Evolutionary conservation across 768 basidiomycete genomes (phyloP).

Genomic region (Boletellus emodensis): DNA sequence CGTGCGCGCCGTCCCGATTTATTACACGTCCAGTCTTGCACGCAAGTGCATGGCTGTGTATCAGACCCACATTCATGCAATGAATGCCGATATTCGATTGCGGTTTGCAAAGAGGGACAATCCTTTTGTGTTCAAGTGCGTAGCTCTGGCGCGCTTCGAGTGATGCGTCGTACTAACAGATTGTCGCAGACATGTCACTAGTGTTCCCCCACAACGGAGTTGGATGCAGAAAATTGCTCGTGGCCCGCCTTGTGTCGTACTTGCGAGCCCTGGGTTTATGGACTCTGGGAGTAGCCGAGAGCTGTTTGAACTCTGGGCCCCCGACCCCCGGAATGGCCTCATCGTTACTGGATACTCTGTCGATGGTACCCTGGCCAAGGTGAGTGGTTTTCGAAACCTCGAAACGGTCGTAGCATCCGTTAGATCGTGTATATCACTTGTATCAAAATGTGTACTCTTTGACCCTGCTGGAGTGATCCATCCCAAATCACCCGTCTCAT

Average conservation of each 20-base stretch:
- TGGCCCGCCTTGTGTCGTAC: conserved; percentile 90
- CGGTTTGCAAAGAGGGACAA: conserved; percentile 93
- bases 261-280: conserved; percentile 94
- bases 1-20: conserved; percentile 86
- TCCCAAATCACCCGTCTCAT: conserved; percentile 2
- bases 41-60: conserved; percentile 97
- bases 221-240: conserved; percentile 90
- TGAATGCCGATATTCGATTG: conserved; percentile 88
- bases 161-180: not conserved
- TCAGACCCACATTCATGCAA: conserved; percentile 93
- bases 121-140: conserved; percentile 96
- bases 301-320: conserved; percentile 91
- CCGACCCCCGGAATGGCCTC: conserved; percentile 89
- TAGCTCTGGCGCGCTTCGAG: conserved; percentile 13
- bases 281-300: conserved; percentile 86
- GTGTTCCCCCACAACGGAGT: conserved; percentile 66
- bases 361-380: conserved; percentile 93
- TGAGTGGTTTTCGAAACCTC: conserved; percentile 48
- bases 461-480: conserved; percentile 4
- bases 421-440: conserved; percentile 19
- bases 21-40: conserved; percentile 91
- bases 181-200: conserved; percentile 64
- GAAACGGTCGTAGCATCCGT: not conserved
- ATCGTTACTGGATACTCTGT: conserved; percentile 96
- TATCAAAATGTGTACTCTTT: conserved; percentile 5